A percentile compares a stretch with the other conserved stretches of the same genome.
Evolutionary conservation across 2,329 filamentous ascomycete genomes (phyloP).

Genomic region (Diaporthe capsici): DNA sequence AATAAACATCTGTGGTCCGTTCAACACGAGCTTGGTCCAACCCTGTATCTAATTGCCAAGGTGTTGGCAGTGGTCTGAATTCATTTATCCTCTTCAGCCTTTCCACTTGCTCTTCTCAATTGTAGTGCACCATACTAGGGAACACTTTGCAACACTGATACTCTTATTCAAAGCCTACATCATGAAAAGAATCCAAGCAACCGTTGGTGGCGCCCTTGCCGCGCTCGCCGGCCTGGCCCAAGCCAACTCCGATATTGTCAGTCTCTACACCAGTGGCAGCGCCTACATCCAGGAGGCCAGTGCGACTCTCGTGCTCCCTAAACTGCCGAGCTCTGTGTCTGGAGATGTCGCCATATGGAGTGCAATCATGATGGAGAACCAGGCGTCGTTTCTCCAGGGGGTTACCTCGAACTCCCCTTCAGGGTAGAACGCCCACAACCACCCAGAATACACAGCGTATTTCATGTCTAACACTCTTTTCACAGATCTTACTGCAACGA

Average conservation of each 20-base stretch:
- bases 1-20: neutral
- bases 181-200: conserved; percentile 9
- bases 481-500: conserved; percentile 9
- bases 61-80: neutral
- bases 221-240: neutral
- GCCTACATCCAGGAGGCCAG: conserved; percentile 15
- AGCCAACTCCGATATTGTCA: conserved; percentile 15
- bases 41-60: neutral
- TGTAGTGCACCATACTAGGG: neutral
- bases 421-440: neutral
- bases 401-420: conserved; percentile 7
- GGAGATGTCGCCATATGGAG: conserved; percentile 22
- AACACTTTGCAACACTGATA: neutral
- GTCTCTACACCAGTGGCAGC: conserved; percentile 11
- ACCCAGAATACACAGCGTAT: rapidly evolving
- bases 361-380: conserved; percentile 6
- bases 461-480: neutral
- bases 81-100: too few relatives aligned
- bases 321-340: neutral
- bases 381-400: neutral
- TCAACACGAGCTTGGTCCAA: neutral
- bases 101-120: neutral
- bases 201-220: neutral
- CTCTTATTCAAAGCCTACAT: neutral
- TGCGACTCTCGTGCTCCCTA: neutral